Conservation (phyloP, 73 alveolate species). For the Tetrahymena borealis region DNA sequence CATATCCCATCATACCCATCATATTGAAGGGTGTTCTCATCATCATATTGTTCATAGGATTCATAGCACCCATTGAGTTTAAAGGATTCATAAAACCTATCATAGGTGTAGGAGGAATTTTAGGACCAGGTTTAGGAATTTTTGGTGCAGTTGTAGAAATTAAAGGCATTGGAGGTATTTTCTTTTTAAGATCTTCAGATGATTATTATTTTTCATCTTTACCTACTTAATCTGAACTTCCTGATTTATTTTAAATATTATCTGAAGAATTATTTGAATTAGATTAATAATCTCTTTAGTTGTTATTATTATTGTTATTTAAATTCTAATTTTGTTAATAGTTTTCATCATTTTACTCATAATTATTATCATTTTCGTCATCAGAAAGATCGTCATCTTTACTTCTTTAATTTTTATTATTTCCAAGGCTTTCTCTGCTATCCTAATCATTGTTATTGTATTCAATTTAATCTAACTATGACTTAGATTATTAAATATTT, state of each 20-base stretch:
- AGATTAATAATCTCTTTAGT: background rate
- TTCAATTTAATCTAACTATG: background rate
- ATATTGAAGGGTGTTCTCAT: background rate
- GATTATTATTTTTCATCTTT: background rate
- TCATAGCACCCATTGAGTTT: background rate
- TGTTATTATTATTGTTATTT: background rate
- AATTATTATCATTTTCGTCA: background rate
- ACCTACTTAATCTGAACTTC: background rate
- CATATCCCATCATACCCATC: background rate
- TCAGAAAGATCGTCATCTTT: background rate
- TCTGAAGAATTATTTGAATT: background rate
- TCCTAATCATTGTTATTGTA: background rate
- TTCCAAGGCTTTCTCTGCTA: background rate
- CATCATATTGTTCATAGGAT: background rate
- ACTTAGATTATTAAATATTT: background rate
- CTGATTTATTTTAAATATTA: background rate
- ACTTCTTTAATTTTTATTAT: background rate
- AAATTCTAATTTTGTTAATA: background rate
- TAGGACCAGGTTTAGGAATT: background rate
- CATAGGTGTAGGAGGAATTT: background rate
- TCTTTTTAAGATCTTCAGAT: background rate
- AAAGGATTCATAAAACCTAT: background rate
- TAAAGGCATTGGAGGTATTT: background rate
- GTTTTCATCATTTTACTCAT: background rate
- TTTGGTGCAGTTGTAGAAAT: background rate